Conservation (phyloP, 805 yeast species). For the Zygoascus flipseniorum region DNA sequence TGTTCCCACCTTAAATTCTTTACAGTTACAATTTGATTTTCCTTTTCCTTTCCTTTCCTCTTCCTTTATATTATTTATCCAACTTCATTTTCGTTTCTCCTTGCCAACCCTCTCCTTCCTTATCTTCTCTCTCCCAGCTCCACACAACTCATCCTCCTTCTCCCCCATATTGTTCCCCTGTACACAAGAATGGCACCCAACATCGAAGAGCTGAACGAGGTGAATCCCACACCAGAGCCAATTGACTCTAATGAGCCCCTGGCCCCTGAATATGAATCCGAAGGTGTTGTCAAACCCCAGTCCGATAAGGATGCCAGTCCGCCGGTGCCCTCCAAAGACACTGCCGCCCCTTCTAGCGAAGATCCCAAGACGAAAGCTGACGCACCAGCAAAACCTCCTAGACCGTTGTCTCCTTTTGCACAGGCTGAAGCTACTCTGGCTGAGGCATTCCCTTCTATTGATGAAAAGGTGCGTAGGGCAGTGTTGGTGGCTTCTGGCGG, state of each 20-base stretch:
- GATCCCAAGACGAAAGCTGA: slow-evolving; percentile 2
- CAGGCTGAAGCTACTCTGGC: slow-evolving; percentile 50
- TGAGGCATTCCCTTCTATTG: slow-evolving; percentile 81
- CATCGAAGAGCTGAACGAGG: slow-evolving; percentile 6
- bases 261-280: not conserved
- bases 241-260: slow-evolving; percentile 1
- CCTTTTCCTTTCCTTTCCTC: too few relatives aligned
- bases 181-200: not conserved
- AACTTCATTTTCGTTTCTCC: not conserved
- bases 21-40: too few relatives aligned
- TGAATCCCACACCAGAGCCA: slow-evolving; percentile 7
- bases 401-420: slow-evolving; percentile 57
- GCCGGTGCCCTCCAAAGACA: slow-evolving; percentile 5
- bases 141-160: not conserved
- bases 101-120: not conserved
- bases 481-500: slow-evolving; percentile 82
- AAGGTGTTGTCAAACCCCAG: not conserved
- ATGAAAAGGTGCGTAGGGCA: slow-evolving; percentile 62
- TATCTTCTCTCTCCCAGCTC: not conserved
- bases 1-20: too few relatives aligned
- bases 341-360: not conserved
- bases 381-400: slow-evolving; percentile 40
- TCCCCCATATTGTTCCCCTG: not conserved
- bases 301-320: slow-evolving; percentile 1
- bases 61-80: not conserved